phyloP scores from a whole-genome alignment of 306 rosid species.

The Quercus cerris region DNA sequence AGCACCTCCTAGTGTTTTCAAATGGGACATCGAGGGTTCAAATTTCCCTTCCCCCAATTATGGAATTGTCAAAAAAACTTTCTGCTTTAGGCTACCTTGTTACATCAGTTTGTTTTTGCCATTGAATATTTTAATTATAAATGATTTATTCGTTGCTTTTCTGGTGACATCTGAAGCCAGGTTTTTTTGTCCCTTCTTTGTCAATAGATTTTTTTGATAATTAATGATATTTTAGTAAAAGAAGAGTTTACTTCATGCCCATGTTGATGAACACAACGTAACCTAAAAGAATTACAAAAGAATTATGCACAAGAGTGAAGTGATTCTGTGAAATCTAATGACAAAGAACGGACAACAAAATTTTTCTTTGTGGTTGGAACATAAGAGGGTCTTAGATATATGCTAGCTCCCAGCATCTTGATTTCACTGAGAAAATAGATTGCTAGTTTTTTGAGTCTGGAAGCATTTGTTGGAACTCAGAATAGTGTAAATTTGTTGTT shows the following conservation, averaged over 20 bases:
- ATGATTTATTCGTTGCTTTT: background rate
- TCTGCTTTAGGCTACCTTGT: background rate
- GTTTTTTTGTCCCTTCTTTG: background rate
- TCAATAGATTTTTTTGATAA: background rate
- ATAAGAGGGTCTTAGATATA: background rate
- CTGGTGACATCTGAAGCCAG: background rate
- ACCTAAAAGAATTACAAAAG: no score
- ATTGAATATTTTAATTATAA: background rate
- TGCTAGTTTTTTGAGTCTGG: background rate
- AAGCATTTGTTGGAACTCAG: background rate
- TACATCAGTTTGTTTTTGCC: background rate
- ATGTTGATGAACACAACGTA: no score
- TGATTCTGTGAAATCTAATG: no score
- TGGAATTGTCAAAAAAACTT: no score
- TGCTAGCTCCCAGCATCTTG: background rate
- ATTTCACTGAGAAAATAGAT: background rate
- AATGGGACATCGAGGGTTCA: no score
- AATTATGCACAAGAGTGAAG: no score
- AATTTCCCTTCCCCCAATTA: no score
- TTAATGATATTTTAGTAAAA: no score
- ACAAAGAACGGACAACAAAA: background rate
- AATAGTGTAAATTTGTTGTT: background rate
- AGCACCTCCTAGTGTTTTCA: no score
- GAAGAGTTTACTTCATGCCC: no score
- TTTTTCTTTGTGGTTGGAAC: background rate